Conservation (phyloP, 768 basidiomycete species). For the Tulasnella sp. region DNA sequence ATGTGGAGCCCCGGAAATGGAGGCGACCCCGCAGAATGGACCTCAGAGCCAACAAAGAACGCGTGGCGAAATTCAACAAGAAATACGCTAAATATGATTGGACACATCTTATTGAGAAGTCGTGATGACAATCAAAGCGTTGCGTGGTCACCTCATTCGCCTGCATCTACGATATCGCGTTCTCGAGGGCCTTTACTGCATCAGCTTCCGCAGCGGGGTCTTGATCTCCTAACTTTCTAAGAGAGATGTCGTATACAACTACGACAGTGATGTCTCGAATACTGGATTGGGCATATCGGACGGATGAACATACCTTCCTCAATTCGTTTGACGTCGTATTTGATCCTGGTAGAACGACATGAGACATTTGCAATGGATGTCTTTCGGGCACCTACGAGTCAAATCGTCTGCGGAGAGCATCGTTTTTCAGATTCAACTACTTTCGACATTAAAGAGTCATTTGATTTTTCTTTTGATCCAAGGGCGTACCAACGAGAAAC, state of each 20-base stretch:
- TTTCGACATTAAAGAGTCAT: neutral
- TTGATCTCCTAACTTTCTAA: conserved; percentile 7
- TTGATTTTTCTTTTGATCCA: neutral
- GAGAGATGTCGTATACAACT: conserved; percentile 17
- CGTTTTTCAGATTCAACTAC: conserved; percentile 20
- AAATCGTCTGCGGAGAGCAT: conserved; percentile 18
- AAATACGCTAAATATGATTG: conserved; percentile 48
- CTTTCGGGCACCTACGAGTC: conserved; percentile 15
- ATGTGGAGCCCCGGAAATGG: conserved; percentile 79
- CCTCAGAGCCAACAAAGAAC: conserved; percentile 50
- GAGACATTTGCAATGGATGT: neutral
- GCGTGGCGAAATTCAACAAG: conserved; percentile 56
- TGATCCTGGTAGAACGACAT: conserved; percentile 9
- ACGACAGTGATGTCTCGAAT: neutral
- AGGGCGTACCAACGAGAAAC: conserved; percentile 18
- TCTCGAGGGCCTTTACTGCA: neutral
- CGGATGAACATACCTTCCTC: conserved; percentile 13
- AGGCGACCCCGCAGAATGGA: conserved; percentile 66
- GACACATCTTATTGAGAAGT: conserved; percentile 27
- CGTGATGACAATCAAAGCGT: conserved; percentile 4
- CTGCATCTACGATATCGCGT: neutral
- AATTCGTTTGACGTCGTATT: conserved; percentile 20
- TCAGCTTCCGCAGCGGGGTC: neutral
- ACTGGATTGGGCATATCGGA: neutral
- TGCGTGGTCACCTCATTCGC: neutral